Conservation (phyloP, 306 rosid genomes). For the Trifolium repens region DNA sequence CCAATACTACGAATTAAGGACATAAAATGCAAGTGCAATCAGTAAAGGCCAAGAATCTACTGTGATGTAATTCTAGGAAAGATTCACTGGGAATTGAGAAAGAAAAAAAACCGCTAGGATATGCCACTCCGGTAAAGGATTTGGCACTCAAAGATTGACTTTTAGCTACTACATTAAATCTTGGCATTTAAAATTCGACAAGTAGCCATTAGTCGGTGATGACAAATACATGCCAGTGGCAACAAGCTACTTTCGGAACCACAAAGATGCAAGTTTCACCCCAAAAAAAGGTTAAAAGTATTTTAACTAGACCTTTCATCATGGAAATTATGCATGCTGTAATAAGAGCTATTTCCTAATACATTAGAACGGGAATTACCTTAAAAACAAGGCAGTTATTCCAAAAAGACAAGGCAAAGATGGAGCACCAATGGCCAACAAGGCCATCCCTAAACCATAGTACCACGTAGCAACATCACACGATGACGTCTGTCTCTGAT, state of each 20-base stretch:
- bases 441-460: constrained; percentile 84
- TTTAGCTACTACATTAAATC: too few species aligned
- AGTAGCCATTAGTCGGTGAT: not conserved
- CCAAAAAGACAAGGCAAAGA: constrained; percentile 87
- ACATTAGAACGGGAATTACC: constrained; percentile 52
- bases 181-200: too few species aligned
- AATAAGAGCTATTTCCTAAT: constrained; percentile 7
- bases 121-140: not conserved
- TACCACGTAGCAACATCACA: constrained; percentile 66
- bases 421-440: constrained; percentile 88
- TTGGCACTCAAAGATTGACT: not conserved
- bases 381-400: constrained; percentile 83
- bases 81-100: constrained; percentile 3
- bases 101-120: not conserved
- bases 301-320: constrained; percentile 25
- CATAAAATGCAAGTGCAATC: constrained; percentile 7
- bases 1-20: constrained; percentile 20
- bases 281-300: not conserved
- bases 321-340: not conserved
- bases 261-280: not conserved
- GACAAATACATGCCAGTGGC: not conserved
- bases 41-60: not conserved
- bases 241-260: constrained; percentile 15
- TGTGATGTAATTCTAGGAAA: constrained; percentile 1
- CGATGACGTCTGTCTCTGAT: constrained; percentile 69